Base-by-base conservation (phyloP, 139 green algal species). In the Protoeuglena noctilucae region DNA sequence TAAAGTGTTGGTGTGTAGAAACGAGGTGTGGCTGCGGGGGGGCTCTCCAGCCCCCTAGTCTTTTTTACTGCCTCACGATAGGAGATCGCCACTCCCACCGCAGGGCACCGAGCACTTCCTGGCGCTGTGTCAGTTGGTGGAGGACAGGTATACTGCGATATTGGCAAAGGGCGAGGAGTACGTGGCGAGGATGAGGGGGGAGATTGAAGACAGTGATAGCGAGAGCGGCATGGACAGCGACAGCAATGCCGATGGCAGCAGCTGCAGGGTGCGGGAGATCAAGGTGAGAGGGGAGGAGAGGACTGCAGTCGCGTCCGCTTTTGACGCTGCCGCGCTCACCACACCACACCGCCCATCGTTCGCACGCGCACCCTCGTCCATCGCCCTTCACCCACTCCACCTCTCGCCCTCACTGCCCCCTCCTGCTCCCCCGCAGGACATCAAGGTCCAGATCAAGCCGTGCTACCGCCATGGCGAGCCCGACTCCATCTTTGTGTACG, bases 81-180 rank as follows among this genome's bases (percentile, higher is more conserved):
- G 54, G 18, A 26, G 26, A 40, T 31, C 29, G 30, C 49, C 12
- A 4, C 6, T 25, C 4, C 54, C 51, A 41, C 41, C 43, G 43
- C 60, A 30, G 17, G 67, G 67, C 2, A 39, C 67, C 14, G 73
- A 80, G 29, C 66, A 80, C 53, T 57, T 39, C n/a, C 39, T 71
- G 23, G 39, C 48, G 52, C 56, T 80, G 18, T 63, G 48, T 57
- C 64, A 74, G 40, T 25, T 48, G n/a, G 39, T 57, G 3, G 48
- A 53, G 23, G 29, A 26, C 6, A 51, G 17, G 25, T 53, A 9
- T 63, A 54, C 4, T 22, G 40, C 23, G 46, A 63, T 6, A 24
- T 18, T 28, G 61, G 50, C 51, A 45, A 30, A 29, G 18, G 2
- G 23, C 46, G 6, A n/a, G 30, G 41, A n/a, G 49, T 53, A 26